phyloP scores from a whole-genome alignment of 208 protist genomes.

The Trypanosoma congolense region DNA sequence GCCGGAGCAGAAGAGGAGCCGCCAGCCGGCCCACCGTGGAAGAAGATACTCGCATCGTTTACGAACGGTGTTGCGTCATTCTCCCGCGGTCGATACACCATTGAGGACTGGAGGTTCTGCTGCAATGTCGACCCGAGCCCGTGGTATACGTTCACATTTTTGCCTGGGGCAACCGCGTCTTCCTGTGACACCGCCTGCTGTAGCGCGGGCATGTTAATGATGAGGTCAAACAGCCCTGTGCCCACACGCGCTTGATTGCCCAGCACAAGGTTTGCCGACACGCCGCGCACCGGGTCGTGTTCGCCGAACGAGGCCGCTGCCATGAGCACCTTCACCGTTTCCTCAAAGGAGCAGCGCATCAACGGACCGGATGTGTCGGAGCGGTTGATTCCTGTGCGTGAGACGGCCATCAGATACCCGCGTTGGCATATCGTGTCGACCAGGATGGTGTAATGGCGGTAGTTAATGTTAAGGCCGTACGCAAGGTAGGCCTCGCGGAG shows the following conservation, averaged over 20 bases:
- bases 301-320: slow-evolving; percentile 96
- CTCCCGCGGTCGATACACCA: slow-evolving; percentile 24
- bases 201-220: slow-evolving; percentile 92
- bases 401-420: slow-evolving; percentile 96
- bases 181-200: slow-evolving; percentile 74
- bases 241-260: slow-evolving; percentile 96
- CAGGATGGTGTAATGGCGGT: slow-evolving; percentile 97
- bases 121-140: slow-evolving; percentile 50
- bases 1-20: slow-evolving; percentile 11
- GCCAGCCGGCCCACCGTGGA: slow-evolving; percentile 19
- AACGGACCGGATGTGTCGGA: slow-evolving; percentile 93
- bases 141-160: slow-evolving; percentile 80
- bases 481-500: slow-evolving; percentile 91
- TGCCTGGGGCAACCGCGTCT: slow-evolving; percentile 67
- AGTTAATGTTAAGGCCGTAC: slow-evolving; percentile 99
- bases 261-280: slow-evolving; percentile 98
- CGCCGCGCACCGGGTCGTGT: slow-evolving; percentile 92
- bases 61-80: slow-evolving; percentile 64
- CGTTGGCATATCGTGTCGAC: slow-evolving; percentile 99
- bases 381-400: slow-evolving; percentile 95
- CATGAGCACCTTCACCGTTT: slow-evolving; percentile 99
- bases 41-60: slow-evolving; percentile 54
- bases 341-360: slow-evolving; percentile 99
- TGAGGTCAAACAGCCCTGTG: slow-evolving; percentile 96
- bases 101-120: slow-evolving; percentile 27